Evolutionary conservation across 331 rosid species (phyloP).

Genomic region (Rhamnella rubrinervis): DNA sequence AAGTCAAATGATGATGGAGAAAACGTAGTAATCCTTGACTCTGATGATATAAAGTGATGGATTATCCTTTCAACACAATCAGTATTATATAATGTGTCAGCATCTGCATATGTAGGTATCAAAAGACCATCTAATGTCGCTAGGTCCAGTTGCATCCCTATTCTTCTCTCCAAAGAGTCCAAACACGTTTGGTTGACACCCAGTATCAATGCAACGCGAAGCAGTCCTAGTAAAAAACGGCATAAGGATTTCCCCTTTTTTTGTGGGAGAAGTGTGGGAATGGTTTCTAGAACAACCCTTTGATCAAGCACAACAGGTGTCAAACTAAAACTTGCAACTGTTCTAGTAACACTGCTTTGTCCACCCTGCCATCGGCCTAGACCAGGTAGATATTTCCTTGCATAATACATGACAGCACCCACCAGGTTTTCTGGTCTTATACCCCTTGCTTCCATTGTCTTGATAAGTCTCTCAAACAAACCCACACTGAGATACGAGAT

Average conservation of each 20-base stretch:
- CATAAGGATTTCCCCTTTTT: constrained; percentile 83
- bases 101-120: constrained; percentile 81
- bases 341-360: constrained; percentile 58
- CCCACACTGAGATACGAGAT: constrained; percentile 75
- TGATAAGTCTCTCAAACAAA: constrained; percentile 79
- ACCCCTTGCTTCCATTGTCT: constrained; percentile 82
- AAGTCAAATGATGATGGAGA: constrained; percentile 64
- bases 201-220: constrained; percentile 85
- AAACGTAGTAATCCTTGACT: constrained; percentile 50
- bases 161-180: constrained; percentile 76
- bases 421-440: constrained; percentile 74
- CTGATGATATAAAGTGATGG: constrained; percentile 54
- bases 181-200: constrained; percentile 56
- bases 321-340: constrained; percentile 75
- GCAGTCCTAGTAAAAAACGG: constrained; percentile 84
- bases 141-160: constrained; percentile 87
- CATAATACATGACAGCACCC: constrained; percentile 80
- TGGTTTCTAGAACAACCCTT: constrained; percentile 65
- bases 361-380: constrained; percentile 85
- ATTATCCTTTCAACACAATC: constrained; percentile 69
- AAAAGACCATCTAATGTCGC: constrained; percentile 85
- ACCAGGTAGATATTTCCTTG: constrained; percentile 90
- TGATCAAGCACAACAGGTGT: constrained; percentile 78
- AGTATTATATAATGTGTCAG: constrained; percentile 70
- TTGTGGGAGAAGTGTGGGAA: constrained; percentile 80